These are phyloP conservation scores for Aspergillus sp. DNA, from an alignment of 2,329 filamentous ascomycete species.

Conservation along the genomic window DNA sequence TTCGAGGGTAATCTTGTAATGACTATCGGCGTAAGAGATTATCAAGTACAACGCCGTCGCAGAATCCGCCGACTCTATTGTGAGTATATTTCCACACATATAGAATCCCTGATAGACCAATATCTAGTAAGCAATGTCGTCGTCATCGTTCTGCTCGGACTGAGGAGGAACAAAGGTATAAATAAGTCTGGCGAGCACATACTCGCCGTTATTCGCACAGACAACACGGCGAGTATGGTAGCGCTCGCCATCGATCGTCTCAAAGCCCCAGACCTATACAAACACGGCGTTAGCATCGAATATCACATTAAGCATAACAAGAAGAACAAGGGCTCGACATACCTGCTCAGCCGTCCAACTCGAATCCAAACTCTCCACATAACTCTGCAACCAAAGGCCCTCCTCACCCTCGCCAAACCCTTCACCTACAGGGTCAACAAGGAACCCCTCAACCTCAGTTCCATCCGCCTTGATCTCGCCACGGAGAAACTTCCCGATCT, in stretches of 20 bases:
- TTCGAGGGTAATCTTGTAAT: not conserved
- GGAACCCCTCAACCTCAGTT: conserved; percentile 60
- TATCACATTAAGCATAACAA: not conserved
- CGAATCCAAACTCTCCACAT: conserved; percentile 48
- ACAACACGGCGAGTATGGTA: conserved; percentile 45
- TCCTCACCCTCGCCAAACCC: conserved; percentile 45
- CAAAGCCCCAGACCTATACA: conserved; percentile 48
- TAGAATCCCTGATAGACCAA: not conserved
- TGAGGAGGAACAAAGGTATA: conserved; percentile 34
- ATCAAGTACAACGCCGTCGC: not conserved
- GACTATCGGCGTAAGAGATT: not conserved
- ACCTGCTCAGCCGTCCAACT: conserved; percentile 58
- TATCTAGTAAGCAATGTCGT: conserved; percentile 6
- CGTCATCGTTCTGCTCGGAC: not conserved
- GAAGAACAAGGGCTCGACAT: conserved; percentile 11
- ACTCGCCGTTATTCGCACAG: conserved; percentile 38
- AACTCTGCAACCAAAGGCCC: conserved; percentile 50
- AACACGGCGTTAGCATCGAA: not conserved
- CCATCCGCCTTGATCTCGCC: conserved; percentile 52
- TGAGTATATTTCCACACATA: not conserved
- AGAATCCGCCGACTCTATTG: not conserved
- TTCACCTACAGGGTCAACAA: conserved; percentile 51
- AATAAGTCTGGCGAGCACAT: conserved; percentile 40
- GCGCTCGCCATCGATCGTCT: conserved; percentile 42
- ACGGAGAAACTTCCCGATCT: conserved; percentile 38